Base-by-base conservation (phyloP, 768 basidiomycete genomes). In the Mycena alexandri region DNA sequence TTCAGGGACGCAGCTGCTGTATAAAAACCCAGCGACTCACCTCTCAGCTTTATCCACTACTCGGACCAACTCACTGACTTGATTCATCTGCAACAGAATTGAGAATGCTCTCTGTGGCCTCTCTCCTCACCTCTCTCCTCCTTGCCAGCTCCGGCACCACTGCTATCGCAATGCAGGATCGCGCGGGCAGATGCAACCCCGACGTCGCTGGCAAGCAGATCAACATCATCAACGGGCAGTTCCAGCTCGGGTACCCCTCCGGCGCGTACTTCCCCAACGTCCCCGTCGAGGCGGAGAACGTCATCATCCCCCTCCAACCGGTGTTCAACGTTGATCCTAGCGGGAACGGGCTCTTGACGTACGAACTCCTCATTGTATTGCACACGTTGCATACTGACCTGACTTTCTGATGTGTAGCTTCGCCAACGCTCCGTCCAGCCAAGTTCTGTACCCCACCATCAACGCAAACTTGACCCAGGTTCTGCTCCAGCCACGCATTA, bases 61-160 rank as follows among this genome's bases (percentile, higher is more conserved):
- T 34, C 17, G 53, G 36, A 54, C 53, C 16, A 54, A 54, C 38
- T 54, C 34, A 22, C 21, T 54, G 53, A 54, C 53, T 54, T 54
- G 33, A 54, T 54, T 54, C 33, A 54, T 34, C 53, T 54, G 53
- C 53, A 54, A 54, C 53, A 54, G 36, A 54, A 36, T 54, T 36
- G 34, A 54, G 33, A 54, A n/a, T 54, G 33, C 41, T 43, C 55
- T 57, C 41, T 29, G 29, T 29, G 29, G 29, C 29, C 29, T 29
- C 29, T 29, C 29, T 29, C 29, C 29, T 29, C 29, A 22, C 21
- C 24, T 57, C 55, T 14, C 55, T 57, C 25, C 55, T 57, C 55
- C 38, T 57, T 57, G 55, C 55, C 42, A 57, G 55, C 55, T n/a
- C 55, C 14, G 42, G 52, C 52, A 38, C 52, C 52, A 54, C 55